Conservation (phyloP, 441 rosid species). For the Pelargonium australe region DNA sequence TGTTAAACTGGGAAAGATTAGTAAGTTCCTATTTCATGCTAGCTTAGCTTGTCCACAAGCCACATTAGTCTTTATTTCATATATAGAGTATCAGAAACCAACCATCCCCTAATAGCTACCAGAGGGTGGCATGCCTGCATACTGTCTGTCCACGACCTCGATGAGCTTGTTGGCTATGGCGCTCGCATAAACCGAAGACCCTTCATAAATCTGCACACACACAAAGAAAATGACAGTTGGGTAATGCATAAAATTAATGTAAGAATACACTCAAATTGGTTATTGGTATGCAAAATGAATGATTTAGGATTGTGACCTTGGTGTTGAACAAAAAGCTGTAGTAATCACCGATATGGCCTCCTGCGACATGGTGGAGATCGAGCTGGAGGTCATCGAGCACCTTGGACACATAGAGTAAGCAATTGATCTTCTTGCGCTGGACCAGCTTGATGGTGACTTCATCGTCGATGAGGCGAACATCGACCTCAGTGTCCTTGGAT, state of each 20-base stretch:
- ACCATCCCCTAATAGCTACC: not conserved
- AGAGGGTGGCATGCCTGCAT: too few relatives aligned
- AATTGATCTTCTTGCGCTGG: conserved; percentile 8
- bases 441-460: conserved; percentile 85
- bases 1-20: too few relatives aligned
- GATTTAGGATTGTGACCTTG: not conserved
- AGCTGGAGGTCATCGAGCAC: not conserved
- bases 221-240: too few relatives aligned
- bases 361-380: not conserved
- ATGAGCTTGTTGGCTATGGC: conserved; percentile 7
- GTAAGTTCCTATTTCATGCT: too few relatives aligned
- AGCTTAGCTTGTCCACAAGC: too few relatives aligned
- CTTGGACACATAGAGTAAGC: not conserved
- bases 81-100: too few relatives aligned
- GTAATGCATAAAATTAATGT: too few relatives aligned
- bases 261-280: too few relatives aligned
- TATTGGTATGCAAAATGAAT: too few relatives aligned
- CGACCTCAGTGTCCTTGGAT: conserved; percentile 72
- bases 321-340: not conserved
- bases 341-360: not conserved
- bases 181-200: not conserved
- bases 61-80: too few relatives aligned
- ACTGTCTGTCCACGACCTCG: not conserved
- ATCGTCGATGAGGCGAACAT: conserved; percentile 78
- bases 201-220: not conserved